Percentiles rank a stretch among this genome's conserved stretches.
These are phyloP conservation scores for Fraxinus pennsylvanica DNA, from an alignment of 257 asterid species.

Conservation along the genomic window DNA sequence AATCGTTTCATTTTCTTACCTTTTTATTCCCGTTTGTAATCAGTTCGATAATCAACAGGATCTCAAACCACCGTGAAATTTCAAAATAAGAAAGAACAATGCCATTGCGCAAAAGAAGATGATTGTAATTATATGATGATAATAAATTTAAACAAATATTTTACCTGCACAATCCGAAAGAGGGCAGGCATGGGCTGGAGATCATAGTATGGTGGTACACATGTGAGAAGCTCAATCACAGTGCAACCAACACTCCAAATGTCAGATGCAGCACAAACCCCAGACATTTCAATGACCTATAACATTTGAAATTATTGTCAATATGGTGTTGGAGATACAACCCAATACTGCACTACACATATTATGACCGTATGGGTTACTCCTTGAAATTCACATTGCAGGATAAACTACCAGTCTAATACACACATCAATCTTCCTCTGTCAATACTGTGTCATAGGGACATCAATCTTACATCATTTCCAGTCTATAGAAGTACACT, in stretches of 20 bases:
- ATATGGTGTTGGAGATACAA: conserved; percentile 16
- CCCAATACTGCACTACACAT: neutral
- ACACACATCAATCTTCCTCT: neutral
- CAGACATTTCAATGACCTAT: conserved; percentile 99
- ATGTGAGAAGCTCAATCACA: conserved; percentile 94
- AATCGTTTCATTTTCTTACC: neutral
- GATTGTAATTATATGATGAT: conserved; percentile 1
- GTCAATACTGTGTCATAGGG: neutral
- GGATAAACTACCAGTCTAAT: conserved; percentile 18
- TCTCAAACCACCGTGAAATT: conserved; percentile 8
- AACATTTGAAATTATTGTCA: conserved; percentile 23
- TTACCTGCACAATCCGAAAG: conserved; percentile 94
- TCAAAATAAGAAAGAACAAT: conserved; percentile 14
- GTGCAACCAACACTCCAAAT: conserved; percentile 99
- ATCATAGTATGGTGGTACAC: conserved; percentile 94
- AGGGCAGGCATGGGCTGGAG: conserved; percentile 99
- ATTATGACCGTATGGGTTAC: conserved; percentile 15
- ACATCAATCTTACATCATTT: neutral
- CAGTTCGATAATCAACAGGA: conserved; percentile 8
- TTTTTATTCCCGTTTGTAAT: neutral
- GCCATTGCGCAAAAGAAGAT: conserved; percentile 6
- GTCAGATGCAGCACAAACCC: conserved; percentile 99
- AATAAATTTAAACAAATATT: conserved; percentile 24
- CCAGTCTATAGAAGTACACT: neutral
- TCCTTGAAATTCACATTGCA: neutral